phyloP scores from a whole-genome alignment of 148 eudicot genomes.

The Heliosperma pusillum region DNA sequence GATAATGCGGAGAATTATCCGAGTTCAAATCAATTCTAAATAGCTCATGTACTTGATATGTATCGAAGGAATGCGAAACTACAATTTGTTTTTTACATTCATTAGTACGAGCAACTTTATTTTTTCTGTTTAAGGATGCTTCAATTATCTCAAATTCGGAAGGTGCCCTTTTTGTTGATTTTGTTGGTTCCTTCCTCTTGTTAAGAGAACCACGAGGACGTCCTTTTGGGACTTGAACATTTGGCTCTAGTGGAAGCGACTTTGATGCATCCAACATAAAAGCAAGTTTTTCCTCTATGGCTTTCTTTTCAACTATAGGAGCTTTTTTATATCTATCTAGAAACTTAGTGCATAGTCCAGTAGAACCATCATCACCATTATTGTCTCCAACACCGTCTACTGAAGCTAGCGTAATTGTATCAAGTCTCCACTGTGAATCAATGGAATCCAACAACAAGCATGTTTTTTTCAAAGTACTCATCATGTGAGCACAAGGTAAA shows the following conservation, averaged over 20 bases:
- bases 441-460: not conserved
- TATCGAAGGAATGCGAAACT: not conserved
- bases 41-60: not conserved
- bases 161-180: not conserved
- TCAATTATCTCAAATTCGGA: slow-evolving; percentile 2
- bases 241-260: not conserved
- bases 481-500: slow-evolving; percentile 3
- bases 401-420: not conserved
- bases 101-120: not conserved
- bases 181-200: not conserved
- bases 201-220: not conserved
- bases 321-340: not conserved
- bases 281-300: not conserved
- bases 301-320: not conserved
- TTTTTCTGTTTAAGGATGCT: not conserved
- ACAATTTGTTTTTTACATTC: not conserved
- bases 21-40: not conserved
- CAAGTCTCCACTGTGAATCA: not conserved
- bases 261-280: not conserved
- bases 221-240: not conserved
- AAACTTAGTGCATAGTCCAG: not conserved
- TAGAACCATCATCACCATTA: not conserved
- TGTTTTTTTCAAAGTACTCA: not conserved
- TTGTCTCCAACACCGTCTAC: not conserved
- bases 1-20: not conserved